Base-by-base conservation (phyloP, 805 yeast species). In the Cyberlindnera xylosilytica region DNA sequence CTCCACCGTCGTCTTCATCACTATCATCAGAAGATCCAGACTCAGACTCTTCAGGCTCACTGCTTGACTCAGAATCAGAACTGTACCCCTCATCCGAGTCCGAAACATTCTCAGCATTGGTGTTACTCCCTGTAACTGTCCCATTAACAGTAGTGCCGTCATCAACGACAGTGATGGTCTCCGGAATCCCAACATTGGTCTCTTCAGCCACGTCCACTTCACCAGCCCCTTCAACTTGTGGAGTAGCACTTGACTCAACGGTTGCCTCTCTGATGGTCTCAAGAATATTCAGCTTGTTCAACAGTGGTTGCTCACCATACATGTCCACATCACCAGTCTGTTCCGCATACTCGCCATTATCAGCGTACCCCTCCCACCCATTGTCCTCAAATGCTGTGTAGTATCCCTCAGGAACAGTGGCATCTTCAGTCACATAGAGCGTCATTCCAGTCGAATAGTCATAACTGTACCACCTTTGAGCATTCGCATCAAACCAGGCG, bases 401-500 rank as follows among this genome's bases (percentile, higher is more conserved):
- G 20, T 28, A 34, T 13, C 43, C 46, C 12, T 35, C 27, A 2
- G 47, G 47, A 10, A 23, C 22, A 13, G 26, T 32, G 10, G 38
- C 29, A 13, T 36, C 44, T 11, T 44, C 45, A n/a, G 38, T 17
- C 10, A 44, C 34, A 17, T 44, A 44, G 20, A 20, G 17, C 4
- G 48, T 29, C 12, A 33, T 23, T 13, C 32, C 28, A 1, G 48
- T 40, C 9, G 16, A 9, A n/a, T 15, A 16, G 12, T 41, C 35
- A 3, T 23, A 4, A 3, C 39, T 20, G 24, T 41, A 44, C 48
- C 48, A 44, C 19, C 20, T 20, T 17, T 41, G 39, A 15, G 34
- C 45, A 2, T 7, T 11, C 8, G 36, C 22, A 20, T 44, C 48
- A 20, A 40, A 34, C 48, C 48, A 44, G 5, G 42, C n/a, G 8